These are phyloP conservation scores for Hypoxylon sp. DNA, from an alignment of 2,329 filamentous ascomycete species.

Conservation along the genomic window DNA sequence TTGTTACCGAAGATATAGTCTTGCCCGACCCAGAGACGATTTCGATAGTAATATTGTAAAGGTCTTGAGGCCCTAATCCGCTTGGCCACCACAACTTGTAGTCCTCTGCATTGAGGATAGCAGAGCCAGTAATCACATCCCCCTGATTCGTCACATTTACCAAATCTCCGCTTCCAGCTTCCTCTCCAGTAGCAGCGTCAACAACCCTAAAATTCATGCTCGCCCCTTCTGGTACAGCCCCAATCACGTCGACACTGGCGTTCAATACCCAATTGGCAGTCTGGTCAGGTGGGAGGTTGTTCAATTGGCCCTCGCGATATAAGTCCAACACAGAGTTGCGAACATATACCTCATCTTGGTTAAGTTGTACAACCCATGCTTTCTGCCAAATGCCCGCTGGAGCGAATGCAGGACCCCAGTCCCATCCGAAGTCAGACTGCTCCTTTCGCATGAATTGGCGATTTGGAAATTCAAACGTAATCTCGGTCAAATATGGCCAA, in stretches of 20 bases:
- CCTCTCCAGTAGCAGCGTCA: constrained; percentile 57
- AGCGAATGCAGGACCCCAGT: constrained; percentile 72
- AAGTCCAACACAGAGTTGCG: constrained; percentile 69
- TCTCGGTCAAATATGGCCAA: constrained; percentile 66
- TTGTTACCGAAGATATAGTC: constrained; percentile 62
- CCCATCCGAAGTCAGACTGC: constrained; percentile 74
- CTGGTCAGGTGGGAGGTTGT: constrained; percentile 71
- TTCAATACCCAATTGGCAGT: constrained; percentile 71
- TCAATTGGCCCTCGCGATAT: constrained; percentile 70
- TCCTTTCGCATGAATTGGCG: constrained; percentile 72
- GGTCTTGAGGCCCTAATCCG: constrained; percentile 68
- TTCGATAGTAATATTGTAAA: constrained; percentile 69
- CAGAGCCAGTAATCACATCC: constrained; percentile 64
- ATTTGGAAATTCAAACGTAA: constrained; percentile 66
- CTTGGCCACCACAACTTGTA: constrained; percentile 74
- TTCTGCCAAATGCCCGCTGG: constrained; percentile 75
- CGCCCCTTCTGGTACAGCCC: constrained; percentile 58
- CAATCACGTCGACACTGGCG: constrained; percentile 71
- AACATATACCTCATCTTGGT: constrained; percentile 56
- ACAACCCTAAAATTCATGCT: constrained; percentile 63
- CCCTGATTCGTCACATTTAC: constrained; percentile 46
- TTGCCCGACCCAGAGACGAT: constrained; percentile 54
- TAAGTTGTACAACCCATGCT: constrained; percentile 69
- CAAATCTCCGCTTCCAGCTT: constrained; percentile 52
- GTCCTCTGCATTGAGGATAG: constrained; percentile 58